These are phyloP conservation scores for Penicillium goetzii DNA, from an alignment of 495 filamentous ascomycete genomes.

Conservation along the genomic window DNA sequence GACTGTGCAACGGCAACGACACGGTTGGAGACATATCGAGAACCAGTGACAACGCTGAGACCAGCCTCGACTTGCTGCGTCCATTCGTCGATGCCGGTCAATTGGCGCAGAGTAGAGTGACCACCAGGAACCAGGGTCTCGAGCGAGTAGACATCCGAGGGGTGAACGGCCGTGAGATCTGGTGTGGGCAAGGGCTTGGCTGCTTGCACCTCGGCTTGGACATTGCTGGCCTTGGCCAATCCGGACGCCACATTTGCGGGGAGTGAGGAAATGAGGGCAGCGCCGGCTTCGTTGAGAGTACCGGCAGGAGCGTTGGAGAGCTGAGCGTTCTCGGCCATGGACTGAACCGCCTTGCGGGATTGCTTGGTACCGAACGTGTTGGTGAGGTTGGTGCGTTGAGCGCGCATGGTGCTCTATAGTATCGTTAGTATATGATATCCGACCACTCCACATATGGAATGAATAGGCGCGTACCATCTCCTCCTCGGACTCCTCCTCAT, in stretches of 20 bases:
- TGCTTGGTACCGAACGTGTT: constrained; percentile 93
- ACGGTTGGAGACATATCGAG: constrained; percentile 69
- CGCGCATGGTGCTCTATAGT: constrained; percentile 55
- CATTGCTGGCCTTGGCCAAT: constrained; percentile 61
- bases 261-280: constrained; percentile 66
- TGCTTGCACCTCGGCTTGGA: constrained; percentile 68
- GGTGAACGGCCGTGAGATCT: constrained; percentile 69
- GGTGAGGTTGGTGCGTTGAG: constrained; percentile 72
- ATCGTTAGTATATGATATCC: constrained; percentile 14
- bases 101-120: constrained; percentile 52
- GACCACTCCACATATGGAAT: neutral
- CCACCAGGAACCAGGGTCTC: constrained; percentile 63
- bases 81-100: constrained; percentile 74
- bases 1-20: constrained; percentile 59
- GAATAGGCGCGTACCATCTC: constrained; percentile 35
- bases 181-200: constrained; percentile 78
- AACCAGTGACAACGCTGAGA: constrained; percentile 56
- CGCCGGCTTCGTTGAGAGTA: constrained; percentile 58
- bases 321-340: constrained; percentile 80
- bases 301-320: constrained; percentile 50
- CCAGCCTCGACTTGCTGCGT: constrained; percentile 63
- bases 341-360: constrained; percentile 80
- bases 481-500: constrained; percentile 45
- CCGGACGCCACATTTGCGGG: constrained; percentile 58
- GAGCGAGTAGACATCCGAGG: constrained; percentile 82